Evolutionary conservation across 495 filamentous ascomycete species (phyloP).

Genomic region (Haplographium delicatum): DNA sequence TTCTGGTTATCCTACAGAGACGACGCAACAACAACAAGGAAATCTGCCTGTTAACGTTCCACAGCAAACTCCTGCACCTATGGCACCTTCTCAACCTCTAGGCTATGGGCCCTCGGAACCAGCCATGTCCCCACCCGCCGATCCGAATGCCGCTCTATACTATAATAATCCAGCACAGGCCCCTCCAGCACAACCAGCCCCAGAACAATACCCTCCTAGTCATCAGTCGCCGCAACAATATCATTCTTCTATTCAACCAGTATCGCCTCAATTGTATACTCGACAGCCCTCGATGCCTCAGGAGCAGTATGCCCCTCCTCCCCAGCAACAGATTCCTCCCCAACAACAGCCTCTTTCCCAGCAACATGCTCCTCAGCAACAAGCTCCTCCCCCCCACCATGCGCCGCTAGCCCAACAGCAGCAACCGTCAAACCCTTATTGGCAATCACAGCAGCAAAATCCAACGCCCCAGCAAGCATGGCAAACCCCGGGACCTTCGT

Average conservation of each 20-base stretch:
- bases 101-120: conserved; percentile 28
- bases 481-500: conserved; percentile 37
- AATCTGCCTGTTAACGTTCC: neutral
- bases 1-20: conserved; percentile 21
- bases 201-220: conserved; percentile 22
- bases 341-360: conserved; percentile 12
- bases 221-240: conserved; percentile 29
- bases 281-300: conserved; percentile 20
- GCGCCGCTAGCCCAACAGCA: no score
- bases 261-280: conserved; percentile 27
- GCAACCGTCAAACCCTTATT: conserved; percentile 21
- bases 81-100: conserved; percentile 26
- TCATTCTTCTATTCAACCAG: conserved; percentile 20
- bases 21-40: conserved; percentile 8
- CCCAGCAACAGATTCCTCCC: conserved; percentile 10
- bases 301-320: conserved; percentile 4
- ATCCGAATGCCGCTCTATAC: conserved; percentile 45
- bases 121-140: conserved; percentile 32
- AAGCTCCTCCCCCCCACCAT: conserved; percentile 1
- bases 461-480: conserved; percentile 39
- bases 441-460: conserved; percentile 37
- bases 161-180: conserved; percentile 30
- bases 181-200: conserved; percentile 12
- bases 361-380: conserved; percentile 3
- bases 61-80: conserved; percentile 23